A percentile compares a stretch with the other conserved stretches of the same genome.
phyloP scores from a whole-genome alignment of 331 rosid species.

The Stylosanthes scabra region DNA sequence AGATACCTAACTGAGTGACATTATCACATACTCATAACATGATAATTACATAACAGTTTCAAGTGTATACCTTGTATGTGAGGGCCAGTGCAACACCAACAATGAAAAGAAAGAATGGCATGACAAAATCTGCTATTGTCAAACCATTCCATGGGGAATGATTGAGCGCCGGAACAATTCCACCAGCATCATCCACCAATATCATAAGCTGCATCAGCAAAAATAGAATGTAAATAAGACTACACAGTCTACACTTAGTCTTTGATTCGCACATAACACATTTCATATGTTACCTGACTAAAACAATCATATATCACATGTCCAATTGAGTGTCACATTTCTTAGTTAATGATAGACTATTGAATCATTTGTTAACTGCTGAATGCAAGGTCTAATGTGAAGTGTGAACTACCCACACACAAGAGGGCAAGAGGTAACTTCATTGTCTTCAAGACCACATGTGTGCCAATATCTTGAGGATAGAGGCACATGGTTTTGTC shows the following conservation, averaged over 20 bases:
- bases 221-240: background rate
- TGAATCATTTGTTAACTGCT: background rate
- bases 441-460: slow-evolving; percentile 6
- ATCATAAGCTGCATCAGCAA: slow-evolving; percentile 86
- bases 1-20: background rate
- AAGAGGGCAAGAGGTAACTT: slow-evolving; percentile 7
- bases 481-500: slow-evolving; percentile 16
- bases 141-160: slow-evolving; percentile 99
- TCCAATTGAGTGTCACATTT: background rate
- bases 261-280: slow-evolving; percentile 11
- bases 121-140: slow-evolving; percentile 90
- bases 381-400: background rate
- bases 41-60: background rate
- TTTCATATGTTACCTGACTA: slow-evolving; percentile 1
- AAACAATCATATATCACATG: slow-evolving; percentile 1
- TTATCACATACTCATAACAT: background rate
- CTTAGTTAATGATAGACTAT: background rate
- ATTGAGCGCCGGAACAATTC: slow-evolving; percentile 79
- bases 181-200: slow-evolving; percentile 93
- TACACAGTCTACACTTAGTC: background rate
- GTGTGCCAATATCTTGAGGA: slow-evolving; percentile 10
- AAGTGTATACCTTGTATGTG: slow-evolving; percentile 77
- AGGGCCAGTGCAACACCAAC: slow-evolving; percentile 93
- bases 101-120: slow-evolving; percentile 97
- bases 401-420: background rate